Evolutionary conservation across 495 filamentous ascomycete genomes (phyloP).

Genomic region (Delitschia confertaspora): DNA sequence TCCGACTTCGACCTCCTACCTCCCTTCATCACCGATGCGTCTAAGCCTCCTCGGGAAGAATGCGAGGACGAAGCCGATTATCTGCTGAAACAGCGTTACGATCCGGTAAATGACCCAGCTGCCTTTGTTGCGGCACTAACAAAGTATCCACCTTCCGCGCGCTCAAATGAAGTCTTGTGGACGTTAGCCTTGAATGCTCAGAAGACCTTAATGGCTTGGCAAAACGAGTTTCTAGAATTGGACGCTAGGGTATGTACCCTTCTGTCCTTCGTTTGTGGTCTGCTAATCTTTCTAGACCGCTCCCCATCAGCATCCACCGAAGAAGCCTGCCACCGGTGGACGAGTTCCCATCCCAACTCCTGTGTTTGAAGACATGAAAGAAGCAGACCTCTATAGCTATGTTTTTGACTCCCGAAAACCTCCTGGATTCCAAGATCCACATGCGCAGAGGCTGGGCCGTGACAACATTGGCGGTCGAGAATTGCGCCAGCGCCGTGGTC

Average conservation of each 20-base stretch:
- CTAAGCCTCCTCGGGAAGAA: conserved; percentile 14
- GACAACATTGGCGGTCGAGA: conserved; percentile 32
- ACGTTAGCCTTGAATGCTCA: conserved; percentile 44
- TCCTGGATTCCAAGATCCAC: conserved; percentile 33
- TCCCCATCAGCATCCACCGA: conserved; percentile 35
- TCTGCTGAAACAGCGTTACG: conserved; percentile 25
- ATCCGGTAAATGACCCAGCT: conserved; percentile 27
- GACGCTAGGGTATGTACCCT: conserved; percentile 35
- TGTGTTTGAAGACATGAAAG: conserved; percentile 35
- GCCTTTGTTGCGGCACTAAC: conserved; percentile 29
- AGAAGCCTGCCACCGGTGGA: conserved; percentile 35
- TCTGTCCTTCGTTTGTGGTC: background rate
- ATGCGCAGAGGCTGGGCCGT: conserved; percentile 28
- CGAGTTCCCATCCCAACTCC: conserved; percentile 25
- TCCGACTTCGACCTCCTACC: conserved; percentile 23
- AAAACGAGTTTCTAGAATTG: conserved; percentile 56
- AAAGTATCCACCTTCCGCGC: conserved; percentile 27
- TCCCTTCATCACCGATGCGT: too few relatives aligned
- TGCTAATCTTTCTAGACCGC: conserved; percentile 27
- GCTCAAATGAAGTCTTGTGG: conserved; percentile 45
- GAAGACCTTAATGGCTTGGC: conserved; percentile 47
- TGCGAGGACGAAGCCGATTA: conserved; percentile 25
- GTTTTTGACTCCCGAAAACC: conserved; percentile 31
- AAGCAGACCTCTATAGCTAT: conserved; percentile 39
- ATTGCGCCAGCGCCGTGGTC: conserved; percentile 31